Percentiles rank a stretch among this genome's conserved stretches.
Evolutionary conservation across 495 filamentous ascomycete genomes (phyloP).

Genomic region (Apodospora peruviana): DNA sequence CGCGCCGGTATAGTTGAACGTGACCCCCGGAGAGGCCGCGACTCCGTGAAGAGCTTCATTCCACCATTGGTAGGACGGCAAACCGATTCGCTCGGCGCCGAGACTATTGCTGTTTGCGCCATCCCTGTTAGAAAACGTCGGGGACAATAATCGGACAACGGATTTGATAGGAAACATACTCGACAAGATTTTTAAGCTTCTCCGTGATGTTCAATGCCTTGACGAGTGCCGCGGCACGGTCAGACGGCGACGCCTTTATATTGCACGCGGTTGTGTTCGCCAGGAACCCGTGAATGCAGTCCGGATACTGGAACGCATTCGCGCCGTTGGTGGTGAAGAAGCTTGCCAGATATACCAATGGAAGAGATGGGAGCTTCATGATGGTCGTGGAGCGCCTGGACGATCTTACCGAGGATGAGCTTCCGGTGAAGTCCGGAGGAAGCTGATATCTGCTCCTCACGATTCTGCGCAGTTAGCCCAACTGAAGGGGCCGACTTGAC

Average conservation of each 20-base stretch:
- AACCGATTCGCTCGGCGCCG: not conserved
- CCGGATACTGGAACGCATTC: slow-evolving; percentile 21
- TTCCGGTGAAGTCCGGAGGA: too few species aligned
- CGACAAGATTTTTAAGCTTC: slow-evolving; percentile 33
- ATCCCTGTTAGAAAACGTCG: slow-evolving; percentile 21
- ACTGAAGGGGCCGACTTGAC: too few species aligned
- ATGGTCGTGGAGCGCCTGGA: not conserved
- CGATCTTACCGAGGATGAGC: too few species aligned
- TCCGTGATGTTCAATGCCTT: slow-evolving; percentile 31
- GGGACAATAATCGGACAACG: not conserved
- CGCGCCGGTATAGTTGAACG: slow-evolving; percentile 19
- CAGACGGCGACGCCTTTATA: slow-evolving; percentile 34
- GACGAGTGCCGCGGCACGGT: slow-evolving; percentile 37
- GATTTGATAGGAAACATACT: slow-evolving; percentile 3
- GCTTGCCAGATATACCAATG: not conserved
- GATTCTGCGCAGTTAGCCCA: too few species aligned
- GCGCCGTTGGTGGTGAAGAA: not conserved
- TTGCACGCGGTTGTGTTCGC: slow-evolving; percentile 45
- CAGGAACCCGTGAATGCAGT: slow-evolving; percentile 30
- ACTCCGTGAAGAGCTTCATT: slow-evolving; percentile 49
- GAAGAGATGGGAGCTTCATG: not conserved
- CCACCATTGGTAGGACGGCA: slow-evolving; percentile 44
- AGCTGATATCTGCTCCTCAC: too few species aligned
- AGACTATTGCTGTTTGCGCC: not conserved
- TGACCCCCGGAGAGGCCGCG: slow-evolving; percentile 28